Base-by-base conservation (phyloP, 1,139 yeast genomes). In the Protomyces pachydermus region DNA sequence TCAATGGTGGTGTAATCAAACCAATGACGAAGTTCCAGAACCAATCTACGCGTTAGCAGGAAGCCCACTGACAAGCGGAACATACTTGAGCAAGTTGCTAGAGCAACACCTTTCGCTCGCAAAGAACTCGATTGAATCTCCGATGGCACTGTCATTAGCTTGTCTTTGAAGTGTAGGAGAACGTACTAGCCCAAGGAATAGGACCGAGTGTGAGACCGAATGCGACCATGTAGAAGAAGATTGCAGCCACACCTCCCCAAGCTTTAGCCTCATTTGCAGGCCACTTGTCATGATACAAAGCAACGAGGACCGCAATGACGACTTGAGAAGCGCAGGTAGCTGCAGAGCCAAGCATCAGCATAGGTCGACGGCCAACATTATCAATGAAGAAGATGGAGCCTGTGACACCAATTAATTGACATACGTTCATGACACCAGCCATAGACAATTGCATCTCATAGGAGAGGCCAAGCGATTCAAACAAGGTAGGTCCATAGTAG, bases 401-500 rank as follows among this genome's bases (percentile, higher is more conserved):
- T 46, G 46, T 66, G 65, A 61, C 68, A 62, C 67, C 68, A 48
- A 58, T 60, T 65, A 65, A 67, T 48, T 65, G 68, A 37, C 61
- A 54, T 58, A 62, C 65, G 38, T 68, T 68, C 35, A 66, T 53
- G 39, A 69, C 68, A 16, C 71, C 71, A 42, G 67, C 65, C 51
- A 69, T 67, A n/a, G 56, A 68, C 62, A 34, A 69, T 64, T 67
- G 73, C 75, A 68, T 56, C 53, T 84, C 81, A 64, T 86, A 82
- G 65, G 78, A 60, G 67, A 81, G 75, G 14, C 82, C 78, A 57
- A 72, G 75, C 71, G 80, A 77, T 68, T 75, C 74, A 79, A 85
- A 85, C 76, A 85, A 82, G 39, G 86, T 80, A n/a, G 89, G 84
- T 72, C 88, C 88, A 69, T 79, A 85, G 76, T 84, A 84, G 74